Evolutionary conservation across 495 filamentous ascomycete genomes (phyloP).

Genomic region (Aspergillus nidulans): DNA sequence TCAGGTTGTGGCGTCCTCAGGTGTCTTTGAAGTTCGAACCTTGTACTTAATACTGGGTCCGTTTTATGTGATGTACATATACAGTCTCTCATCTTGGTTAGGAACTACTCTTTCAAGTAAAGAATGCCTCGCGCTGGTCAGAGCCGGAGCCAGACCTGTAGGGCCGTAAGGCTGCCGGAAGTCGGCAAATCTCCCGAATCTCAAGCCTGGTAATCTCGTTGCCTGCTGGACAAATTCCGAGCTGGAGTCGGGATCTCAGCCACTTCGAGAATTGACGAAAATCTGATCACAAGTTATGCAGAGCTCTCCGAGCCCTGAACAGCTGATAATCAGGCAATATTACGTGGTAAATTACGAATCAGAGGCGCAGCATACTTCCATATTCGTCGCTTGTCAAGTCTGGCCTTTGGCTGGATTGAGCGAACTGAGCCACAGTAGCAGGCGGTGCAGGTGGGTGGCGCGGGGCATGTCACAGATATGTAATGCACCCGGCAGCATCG

Average conservation of each 20-base stretch:
- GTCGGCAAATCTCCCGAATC: neutral
- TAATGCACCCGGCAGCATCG: neutral
- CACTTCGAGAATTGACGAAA: neutral
- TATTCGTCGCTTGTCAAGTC: neutral
- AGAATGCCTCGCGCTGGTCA: neutral
- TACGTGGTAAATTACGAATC: neutral
- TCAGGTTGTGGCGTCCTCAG: slow-evolving; percentile 23
- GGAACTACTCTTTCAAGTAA: neutral
- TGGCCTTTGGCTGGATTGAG: neutral
- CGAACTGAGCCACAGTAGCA: slow-evolving; percentile 1
- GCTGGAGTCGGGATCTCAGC: neutral
- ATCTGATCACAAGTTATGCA: neutral
- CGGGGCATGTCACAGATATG: neutral
- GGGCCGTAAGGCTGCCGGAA: slow-evolving; percentile 2
- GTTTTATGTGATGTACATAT: slow-evolving; percentile 21
- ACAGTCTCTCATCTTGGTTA: slow-evolving; percentile 12
- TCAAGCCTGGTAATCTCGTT: neutral
- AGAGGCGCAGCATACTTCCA: neutral
- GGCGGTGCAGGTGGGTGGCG: neutral
- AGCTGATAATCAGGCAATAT: no score
- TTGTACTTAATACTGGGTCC: slow-evolving; percentile 22
- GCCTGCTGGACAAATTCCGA: neutral
- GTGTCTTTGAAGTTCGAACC: slow-evolving; percentile 16
- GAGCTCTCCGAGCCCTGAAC: neutral
- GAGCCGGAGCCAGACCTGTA: neutral